Conservation (phyloP, 2,329 filamentous ascomycete genomes). For the Chaetomiaceae sp. region DNA sequence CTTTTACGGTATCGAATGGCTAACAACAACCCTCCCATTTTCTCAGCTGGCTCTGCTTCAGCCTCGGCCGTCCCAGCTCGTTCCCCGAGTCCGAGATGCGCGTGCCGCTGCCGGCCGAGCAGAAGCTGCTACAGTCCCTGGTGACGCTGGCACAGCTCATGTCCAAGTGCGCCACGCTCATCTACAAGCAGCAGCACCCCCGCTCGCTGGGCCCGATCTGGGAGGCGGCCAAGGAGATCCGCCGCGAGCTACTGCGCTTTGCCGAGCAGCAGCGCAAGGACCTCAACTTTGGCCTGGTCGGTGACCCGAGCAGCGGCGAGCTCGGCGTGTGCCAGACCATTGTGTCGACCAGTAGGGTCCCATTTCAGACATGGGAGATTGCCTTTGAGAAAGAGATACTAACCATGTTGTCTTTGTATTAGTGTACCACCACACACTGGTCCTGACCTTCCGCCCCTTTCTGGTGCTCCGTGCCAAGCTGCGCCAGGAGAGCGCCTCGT, state of each 20-base stretch:
- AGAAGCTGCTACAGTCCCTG: conserved; percentile 1
- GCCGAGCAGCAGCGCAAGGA: conserved; percentile 5
- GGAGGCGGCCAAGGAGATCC: conserved; percentile 1
- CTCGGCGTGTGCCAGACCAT: conserved; percentile 5
- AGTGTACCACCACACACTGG: conserved; percentile 8
- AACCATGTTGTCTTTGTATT: not conserved
- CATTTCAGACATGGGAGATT: not conserved
- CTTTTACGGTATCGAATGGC: not conserved
- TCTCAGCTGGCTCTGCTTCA: conserved; percentile 6
- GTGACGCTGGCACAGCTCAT: conserved; percentile 1
- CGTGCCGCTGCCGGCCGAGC: conserved; percentile 4
- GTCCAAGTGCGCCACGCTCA: conserved; percentile 5
- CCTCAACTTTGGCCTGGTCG: conserved; percentile 1
- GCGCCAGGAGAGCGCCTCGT: not conserved
- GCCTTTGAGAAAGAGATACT: not conserved
- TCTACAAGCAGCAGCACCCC: conserved; percentile 5
- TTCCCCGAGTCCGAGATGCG: conserved; percentile 5
- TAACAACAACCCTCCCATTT: not conserved
- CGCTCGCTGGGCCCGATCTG: not conserved
- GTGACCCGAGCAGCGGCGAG: not conserved
- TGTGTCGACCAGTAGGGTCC: not conserved
- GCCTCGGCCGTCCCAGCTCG: conserved; percentile 4
- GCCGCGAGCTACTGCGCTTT: conserved; percentile 2
- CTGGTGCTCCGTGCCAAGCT: conserved; percentile 4
- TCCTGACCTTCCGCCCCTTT: conserved; percentile 2